Conservation (phyloP, 208 protist genomes). For the Histomonas meleagridis region DNA sequence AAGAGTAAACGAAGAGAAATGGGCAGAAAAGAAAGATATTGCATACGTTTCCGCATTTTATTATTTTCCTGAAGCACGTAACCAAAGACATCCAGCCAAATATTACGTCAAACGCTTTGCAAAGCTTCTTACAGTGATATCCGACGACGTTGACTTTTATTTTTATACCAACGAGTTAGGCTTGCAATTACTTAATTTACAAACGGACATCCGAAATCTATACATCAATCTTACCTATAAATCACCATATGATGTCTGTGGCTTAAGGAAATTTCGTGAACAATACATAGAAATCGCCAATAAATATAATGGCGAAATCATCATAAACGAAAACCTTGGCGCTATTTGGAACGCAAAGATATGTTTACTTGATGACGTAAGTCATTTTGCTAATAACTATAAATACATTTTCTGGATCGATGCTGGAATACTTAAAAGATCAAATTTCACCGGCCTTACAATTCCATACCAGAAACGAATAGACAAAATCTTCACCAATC, state of each 20-base stretch:
- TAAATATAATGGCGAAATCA: not conserved
- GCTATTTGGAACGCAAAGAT: not conserved
- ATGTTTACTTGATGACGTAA: not conserved
- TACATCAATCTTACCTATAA: not conserved
- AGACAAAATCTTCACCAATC: not conserved
- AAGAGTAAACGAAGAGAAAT: too few relatives aligned
- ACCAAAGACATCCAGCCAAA: too few relatives aligned
- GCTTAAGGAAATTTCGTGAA: not conserved
- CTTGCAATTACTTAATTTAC: too few relatives aligned
- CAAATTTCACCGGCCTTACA: not conserved
- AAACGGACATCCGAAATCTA: too few relatives aligned
- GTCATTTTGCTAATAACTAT: not conserved
- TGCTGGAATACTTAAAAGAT: not conserved
- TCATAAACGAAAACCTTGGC: not conserved
- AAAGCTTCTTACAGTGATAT: too few relatives aligned
- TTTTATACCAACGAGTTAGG: not conserved
- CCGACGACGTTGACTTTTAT: not conserved
- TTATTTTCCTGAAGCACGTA: too few relatives aligned
- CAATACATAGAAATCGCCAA: not conserved
- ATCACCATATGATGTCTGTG: not conserved
- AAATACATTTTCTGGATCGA: not conserved
- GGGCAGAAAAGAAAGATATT: too few relatives aligned
- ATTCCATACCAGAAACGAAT: not conserved
- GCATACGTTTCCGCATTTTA: too few relatives aligned
- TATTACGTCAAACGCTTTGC: too few relatives aligned